Evolutionary conservation across 768 basidiomycete genomes (phyloP), one percentile per base, ranked within the genome.

Genomic region (Pleurotus pulmonarius): DNA sequence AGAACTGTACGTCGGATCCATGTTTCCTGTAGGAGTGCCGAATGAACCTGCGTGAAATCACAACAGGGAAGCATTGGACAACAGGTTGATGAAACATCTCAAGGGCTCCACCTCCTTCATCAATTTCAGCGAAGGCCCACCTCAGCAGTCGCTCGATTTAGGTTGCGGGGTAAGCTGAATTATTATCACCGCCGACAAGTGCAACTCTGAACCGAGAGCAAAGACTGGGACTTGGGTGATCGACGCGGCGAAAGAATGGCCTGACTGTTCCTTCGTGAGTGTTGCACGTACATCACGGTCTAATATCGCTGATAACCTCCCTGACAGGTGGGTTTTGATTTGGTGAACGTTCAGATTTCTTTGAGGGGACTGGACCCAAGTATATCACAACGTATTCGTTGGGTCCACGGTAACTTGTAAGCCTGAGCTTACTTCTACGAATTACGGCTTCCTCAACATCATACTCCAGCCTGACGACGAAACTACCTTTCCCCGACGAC

Each of bases 351-450:
- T 1, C 90, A 92, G 70, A 75, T 87, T 53, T 80, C 87, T 20
- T 69, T 78, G 37, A 72, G 73, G 22, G 56, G 82, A 15, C 64
- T 90, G 8, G 80, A 83, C 6, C 66, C 74, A 4, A 73, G 74
- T 1, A 63, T 87, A 22, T 80, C 82, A 6, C 67, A 70, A 3
- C 83, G 89, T 20, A 79, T 92, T 68, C 71, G 75, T 61, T 92
- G 88, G 88, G 73, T 79, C 20, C 85, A 90, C 62, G 88, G 89
- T 38, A 91, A 92, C 63, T 89, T 91, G 90, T 90, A 67, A 39
- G 70, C 64, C 24, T 12, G 48, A 41, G 29, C 29, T 34, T 34
- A 34, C 29, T 34, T 34, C 9, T 34, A 34, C 9, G 9, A 34
- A 34, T 34, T 34, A 11, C 29, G 7, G 29, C 29, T 8, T 48